Evolutionary conservation across 164 flowering plant species (phyloP).

Genomic region (grape (Vitis vinifera)): ASM3070453v1 NC_081820.1:23643001-23643500

Average conservation of each 20-base stretch:
- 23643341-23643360: conserved; percentile 8
- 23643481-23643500: neutral
- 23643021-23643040: neutral
- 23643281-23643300: too few species aligned
- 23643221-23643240: too few species aligned
- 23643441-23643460: conserved; percentile 13
- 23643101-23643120: neutral
- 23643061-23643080: too few species aligned
- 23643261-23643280: too few species aligned
- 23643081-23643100: neutral
- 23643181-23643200: too few species aligned
- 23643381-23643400: conserved; percentile 12
- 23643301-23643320: too few species aligned
- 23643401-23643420: neutral
- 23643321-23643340: too few species aligned
- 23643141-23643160: too few species aligned
- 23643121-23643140: neutral
- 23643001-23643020: conserved; percentile 3
- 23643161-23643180: too few species aligned
- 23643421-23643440: conserved; percentile 15
- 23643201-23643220: too few species aligned
- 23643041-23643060: too few species aligned
- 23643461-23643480: neutral
- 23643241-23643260: too few species aligned
- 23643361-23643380: conserved; percentile 17